Evolutionary conservation across 495 filamentous ascomycete genomes (phyloP), one percentile per base, ranked within the genome.

Genomic region (Aspergillus asperescens): DNA sequence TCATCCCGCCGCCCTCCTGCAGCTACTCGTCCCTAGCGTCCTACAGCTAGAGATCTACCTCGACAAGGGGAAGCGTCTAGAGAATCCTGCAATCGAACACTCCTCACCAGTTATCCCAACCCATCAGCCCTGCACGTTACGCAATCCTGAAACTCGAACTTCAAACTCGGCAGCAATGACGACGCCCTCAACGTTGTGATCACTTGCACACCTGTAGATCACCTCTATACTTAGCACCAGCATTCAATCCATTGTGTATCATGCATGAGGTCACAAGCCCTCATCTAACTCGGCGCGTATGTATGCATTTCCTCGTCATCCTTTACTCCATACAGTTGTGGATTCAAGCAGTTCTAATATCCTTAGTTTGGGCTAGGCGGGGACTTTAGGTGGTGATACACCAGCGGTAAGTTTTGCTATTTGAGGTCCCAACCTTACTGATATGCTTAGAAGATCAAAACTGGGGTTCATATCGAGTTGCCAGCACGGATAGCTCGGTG

Each of bases 401-500:
- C 56, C 52, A 18, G 41, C 24, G n/a, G 56, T 55, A 37, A 45
- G 55, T 22, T 39, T 7, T 22, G 9, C 6, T 16, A 35, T 15
- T 3, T 15, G 19, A 40, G 18, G 18, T 40, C 37, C 7, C 9
- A 9, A 40, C 10, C 7, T 42, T 22, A 20, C 29, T 55, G 28
- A 49, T 49, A n/a, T 40, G n/a, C n/a, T n/a, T n/a, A n/a, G n/a
- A n/a, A n/a, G n/a, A n/a, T n/a, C n/a, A n/a, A n/a, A n/a, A n/a
- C n/a, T n/a, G n/a, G n/a, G n/a, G n/a, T n/a, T n/a, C n/a, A n/a
- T 3, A 35, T n/a, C n/a, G 60, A 57, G 35, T 43, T 8, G 60
- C 60, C 10, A 62, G 60, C 20, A 38, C 48, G 3, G 45, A 61
- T 39, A 38, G 31, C 20, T 43, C 42, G 7, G 44, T 16, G 15